Evolutionary conservation across 768 basidiomycete species (phyloP), one percentile per base, ranked within the genome.

Genomic region (Suillus subluteus): DNA sequence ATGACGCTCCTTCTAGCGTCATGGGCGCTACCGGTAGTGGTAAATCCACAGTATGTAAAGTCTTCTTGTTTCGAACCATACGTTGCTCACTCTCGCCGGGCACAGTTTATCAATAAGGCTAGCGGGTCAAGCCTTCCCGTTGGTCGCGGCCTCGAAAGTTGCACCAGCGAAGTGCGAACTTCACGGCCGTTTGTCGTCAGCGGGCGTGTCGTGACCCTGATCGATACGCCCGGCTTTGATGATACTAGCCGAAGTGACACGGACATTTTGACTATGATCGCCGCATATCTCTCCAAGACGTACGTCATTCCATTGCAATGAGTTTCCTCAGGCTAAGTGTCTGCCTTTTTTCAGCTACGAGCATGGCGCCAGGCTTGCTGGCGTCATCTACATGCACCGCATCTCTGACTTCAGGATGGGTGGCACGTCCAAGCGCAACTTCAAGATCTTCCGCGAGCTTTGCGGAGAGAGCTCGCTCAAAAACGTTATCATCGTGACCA

Each of bases 181-280:
- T 73, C 82, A 1, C 63, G 75, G 8, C 74, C 82, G 1, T 83
- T 86, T 70, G 65, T 75, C 35, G 65, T 84, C 6, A 80, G 82
- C 55, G 82, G 80, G 2, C 73, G 74, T 11, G 67, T 62, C 38
- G 75, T 86, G 26, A 80, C 75, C 2, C 73, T 87, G 11, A 81
- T 87, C 63, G 86, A 87, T 69, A 87, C 85, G 0, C 85, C 85
- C 2, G 85, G 85, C 3, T 86, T 86, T 66, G 85, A 86, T 68
- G 84, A 86, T 68, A 82, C 84, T 1, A 62, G n/a, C 58, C 76
- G 74, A 62, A 82, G 79, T 62, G 83, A 84, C 63, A 76, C 79
- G 0, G 82, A 81, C 32, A 77, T 85, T 12, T 71, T 85, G 21
- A 78, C 74, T 18, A 78, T 82, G 79, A 83, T 84, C 38, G 80